phyloP scores from a whole-genome alignment of 805 yeast genomes.

The Candida silvatica region DNA sequence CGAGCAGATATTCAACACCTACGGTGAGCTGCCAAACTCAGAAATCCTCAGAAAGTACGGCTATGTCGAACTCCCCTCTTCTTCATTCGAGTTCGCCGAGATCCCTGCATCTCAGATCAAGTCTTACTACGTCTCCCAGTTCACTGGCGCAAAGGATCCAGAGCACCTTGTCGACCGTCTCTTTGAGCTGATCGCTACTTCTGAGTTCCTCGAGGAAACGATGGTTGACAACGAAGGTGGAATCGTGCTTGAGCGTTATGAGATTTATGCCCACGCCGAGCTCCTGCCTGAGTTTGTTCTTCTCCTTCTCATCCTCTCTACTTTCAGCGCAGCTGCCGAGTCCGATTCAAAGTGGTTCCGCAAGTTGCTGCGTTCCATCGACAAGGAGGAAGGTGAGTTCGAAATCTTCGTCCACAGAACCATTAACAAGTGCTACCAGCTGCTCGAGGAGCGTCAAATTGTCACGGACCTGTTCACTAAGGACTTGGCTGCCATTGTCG shows the following conservation, averaged over 20 bases:
- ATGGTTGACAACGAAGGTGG: constrained; percentile 24
- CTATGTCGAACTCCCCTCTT: constrained; percentile 67
- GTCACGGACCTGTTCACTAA: constrained; percentile 26
- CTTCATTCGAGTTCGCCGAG: constrained; percentile 78
- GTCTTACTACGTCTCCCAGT: constrained; percentile 25
- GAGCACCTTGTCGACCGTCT: constrained; percentile 25
- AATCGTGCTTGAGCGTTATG: constrained; percentile 49
- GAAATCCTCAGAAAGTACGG: constrained; percentile 89
- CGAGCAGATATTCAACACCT: constrained; percentile 78
- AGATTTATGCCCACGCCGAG: constrained; percentile 50
- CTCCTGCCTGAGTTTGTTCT: constrained; percentile 50
- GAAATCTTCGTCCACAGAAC: constrained; percentile 36
- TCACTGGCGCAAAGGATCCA: constrained; percentile 12
- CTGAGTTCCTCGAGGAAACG: constrained; percentile 24
- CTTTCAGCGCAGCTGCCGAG: constrained; percentile 23
- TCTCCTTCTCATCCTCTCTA: constrained; percentile 43
- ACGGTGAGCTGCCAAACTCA: constrained; percentile 87
- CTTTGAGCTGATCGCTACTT: constrained; percentile 27
- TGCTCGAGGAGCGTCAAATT: constrained; percentile 41
- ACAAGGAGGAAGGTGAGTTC: constrained; percentile 17
- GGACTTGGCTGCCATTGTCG: constrained; percentile 26
- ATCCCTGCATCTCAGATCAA: constrained; percentile 38
- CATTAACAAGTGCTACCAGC: constrained; percentile 51
- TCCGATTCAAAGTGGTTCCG: constrained; percentile 25
- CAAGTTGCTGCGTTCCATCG: constrained; percentile 15